These are phyloP conservation scores for Lactarius sanguifluus DNA, from an alignment of 768 basidiomycete species.

Conservation along the genomic window DNA sequence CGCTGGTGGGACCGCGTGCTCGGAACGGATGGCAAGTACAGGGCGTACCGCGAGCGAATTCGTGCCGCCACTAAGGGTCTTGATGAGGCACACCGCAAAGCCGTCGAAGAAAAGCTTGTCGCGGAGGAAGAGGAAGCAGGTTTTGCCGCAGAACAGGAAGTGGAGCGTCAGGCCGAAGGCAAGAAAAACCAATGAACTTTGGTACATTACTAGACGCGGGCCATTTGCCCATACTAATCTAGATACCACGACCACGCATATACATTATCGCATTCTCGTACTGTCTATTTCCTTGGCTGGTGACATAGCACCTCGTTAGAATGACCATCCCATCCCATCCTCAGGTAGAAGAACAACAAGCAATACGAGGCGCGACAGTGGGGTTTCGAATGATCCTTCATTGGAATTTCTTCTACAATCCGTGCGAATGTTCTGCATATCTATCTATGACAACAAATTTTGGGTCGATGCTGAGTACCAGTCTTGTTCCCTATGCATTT, in stretches of 20 bases:
- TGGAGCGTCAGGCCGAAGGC: conserved; percentile 34
- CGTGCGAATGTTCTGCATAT: background rate
- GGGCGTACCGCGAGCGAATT: conserved; percentile 69
- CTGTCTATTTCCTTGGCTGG: conserved; percentile 1
- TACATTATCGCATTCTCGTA: conserved; percentile 7
- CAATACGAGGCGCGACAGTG: too few species aligned
- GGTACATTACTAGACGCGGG: background rate
- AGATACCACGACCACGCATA: conserved; percentile 1
- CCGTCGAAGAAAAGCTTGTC: conserved; percentile 60
- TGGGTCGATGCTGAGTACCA: background rate
- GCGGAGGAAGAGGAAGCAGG: conserved; percentile 76
- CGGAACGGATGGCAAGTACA: conserved; percentile 91
- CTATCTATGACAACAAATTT: background rate
- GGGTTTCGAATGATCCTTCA: background rate
- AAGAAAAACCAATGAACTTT: conserved; percentile 26
- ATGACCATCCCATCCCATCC: background rate
- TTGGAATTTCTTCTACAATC: background rate
- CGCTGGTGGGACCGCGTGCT: conserved; percentile 89
- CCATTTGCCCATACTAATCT: background rate
- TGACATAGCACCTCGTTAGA: background rate
- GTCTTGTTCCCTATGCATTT: background rate
- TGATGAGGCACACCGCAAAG: conserved; percentile 51
- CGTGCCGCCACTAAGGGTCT: conserved; percentile 48
- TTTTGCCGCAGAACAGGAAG: conserved; percentile 58
- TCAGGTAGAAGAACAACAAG: background rate